A percentile compares a stretch with the other conserved stretches of the same genome.
These are phyloP conservation scores for Laguncularia racemosa DNA, from an alignment of 345 rosid species.

Conservation along the genomic window DNA sequence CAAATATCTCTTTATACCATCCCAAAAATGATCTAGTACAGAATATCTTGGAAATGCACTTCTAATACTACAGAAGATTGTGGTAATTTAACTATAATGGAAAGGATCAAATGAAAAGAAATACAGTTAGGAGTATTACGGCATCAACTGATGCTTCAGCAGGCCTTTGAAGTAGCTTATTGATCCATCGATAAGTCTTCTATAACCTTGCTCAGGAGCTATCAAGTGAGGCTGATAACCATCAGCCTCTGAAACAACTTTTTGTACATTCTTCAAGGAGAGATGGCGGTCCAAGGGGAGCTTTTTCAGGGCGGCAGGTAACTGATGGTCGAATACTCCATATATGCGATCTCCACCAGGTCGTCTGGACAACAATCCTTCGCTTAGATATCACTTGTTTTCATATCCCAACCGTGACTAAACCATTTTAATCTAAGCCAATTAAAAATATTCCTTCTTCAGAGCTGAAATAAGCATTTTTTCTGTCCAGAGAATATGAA, in stretches of 20 bases:
- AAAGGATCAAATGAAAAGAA: not conserved
- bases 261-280: constrained; percentile 88
- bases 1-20: too few relatives aligned
- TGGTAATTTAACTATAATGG: not conserved
- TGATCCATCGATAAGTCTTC: constrained; percentile 97
- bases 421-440: too few relatives aligned
- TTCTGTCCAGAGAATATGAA: too few relatives aligned
- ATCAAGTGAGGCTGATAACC: constrained; percentile 99
- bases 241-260: constrained; percentile 96
- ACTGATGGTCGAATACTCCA: constrained; percentile 94
- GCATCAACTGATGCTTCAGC: constrained; percentile 99
- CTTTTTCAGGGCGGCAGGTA: constrained; percentile 98
- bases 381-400: not conserved
- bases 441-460: too few relatives aligned
- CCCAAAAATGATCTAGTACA: too few relatives aligned
- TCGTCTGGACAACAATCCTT: constrained; percentile 49
- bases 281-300: constrained; percentile 97
- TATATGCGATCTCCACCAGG: constrained; percentile 98
- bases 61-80: not conserved
- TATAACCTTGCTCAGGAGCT: constrained; percentile 99
- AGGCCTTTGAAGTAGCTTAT: constrained; percentile 93
- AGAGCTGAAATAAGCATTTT: too few relatives aligned
- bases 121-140: constrained; percentile 36
- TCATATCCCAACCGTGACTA: not conserved
- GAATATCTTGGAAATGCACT: not conserved